These are phyloP conservation scores for Chrysochromulina tobinii DNA, from an alignment of 78 protist species.

Conservation along the genomic window DNA sequence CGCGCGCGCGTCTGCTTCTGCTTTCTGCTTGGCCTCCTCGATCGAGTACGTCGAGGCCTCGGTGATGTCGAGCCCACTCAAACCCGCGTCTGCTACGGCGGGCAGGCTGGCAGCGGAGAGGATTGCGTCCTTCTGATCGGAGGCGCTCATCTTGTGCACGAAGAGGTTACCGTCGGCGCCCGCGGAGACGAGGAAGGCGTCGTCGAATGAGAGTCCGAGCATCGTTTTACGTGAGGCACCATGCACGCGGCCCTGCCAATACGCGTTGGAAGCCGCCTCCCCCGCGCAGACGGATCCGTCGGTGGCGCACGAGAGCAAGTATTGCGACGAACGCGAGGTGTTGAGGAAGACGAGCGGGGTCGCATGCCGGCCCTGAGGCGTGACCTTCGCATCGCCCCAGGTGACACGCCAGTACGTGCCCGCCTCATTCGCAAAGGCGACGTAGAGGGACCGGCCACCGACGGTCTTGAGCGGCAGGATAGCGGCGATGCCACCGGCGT, in stretches of 20 bases:
- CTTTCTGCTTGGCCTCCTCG: constrained; percentile 53
- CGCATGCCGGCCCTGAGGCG: neutral
- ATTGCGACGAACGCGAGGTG: neutral
- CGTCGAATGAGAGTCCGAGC: constrained; percentile 40
- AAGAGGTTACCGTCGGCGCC: constrained; percentile 56
- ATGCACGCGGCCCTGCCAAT: too few relatives aligned
- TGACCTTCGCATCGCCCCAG: too few relatives aligned
- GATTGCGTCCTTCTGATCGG: neutral
- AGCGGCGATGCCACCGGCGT: too few relatives aligned
- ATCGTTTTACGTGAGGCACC: neutral
- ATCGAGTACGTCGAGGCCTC: constrained; percentile 32
- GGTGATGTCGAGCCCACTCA: constrained; percentile 8
- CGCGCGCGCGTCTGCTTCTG: constrained; percentile 30
- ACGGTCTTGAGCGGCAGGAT: too few relatives aligned
- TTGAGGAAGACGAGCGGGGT: neutral
- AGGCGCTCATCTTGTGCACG: neutral
- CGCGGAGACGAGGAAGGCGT: constrained; percentile 36
- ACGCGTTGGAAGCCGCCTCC: too few relatives aligned
- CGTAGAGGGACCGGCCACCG: neutral
- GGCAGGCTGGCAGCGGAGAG: neutral
- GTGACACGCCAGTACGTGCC: neutral
- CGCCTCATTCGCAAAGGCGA: too few relatives aligned
- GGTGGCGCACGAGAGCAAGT: neutral
- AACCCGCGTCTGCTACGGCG: neutral
- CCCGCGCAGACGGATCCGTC: constrained; percentile 8